Evolutionary conservation across 768 basidiomycete species (phyloP), one percentile per base, ranked within the genome.

Genomic region (Tulasnella sp.): DNA sequence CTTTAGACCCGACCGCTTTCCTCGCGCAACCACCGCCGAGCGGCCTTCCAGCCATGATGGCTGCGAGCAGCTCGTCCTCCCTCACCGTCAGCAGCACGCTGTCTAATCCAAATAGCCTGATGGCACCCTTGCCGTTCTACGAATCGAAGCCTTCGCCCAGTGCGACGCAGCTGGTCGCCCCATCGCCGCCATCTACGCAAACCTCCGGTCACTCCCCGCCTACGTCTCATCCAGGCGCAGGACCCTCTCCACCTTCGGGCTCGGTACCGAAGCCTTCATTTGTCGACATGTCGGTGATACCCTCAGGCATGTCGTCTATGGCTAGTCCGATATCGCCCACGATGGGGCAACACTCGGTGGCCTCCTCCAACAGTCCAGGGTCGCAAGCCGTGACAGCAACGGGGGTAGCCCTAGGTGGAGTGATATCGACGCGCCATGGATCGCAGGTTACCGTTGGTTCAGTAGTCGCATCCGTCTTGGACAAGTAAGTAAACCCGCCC

Each of bases 391-490:
- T 58, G 46, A 76, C 76, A 14, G 60, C 77, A 34, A 72, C 58
- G 28, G 77, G 77, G 31, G 64, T 78, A 34, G 73, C 79, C 22
- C 41, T 80, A 0, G 41, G 41, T 22, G 74, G 74, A 54, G 58
- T 80, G 40, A 73, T 80, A 41, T 72, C 79, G 24, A 73, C 72
- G 9, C 41, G 79, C 40, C 44, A 73, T 42, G 79, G 79, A 73
- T 12, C 24, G 31, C 64, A 80, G 74, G 69, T 80, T 28, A 80
- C 79, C 44, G 46, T 80, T 28, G 79, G 79, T 28, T 1, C 79
- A 8, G 72, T 80, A n/a, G 79, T 80, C 18, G 79, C 72, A 34
- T 80, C 79, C 9, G 72, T 80, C 6, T 40, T 80, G 28, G 79
- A 80, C 42, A 80, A 80, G 79, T 80, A 74, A 75, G 79, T 75